phyloP scores from a whole-genome alignment of 306 rosid genomes.

The Cajanus cajan region DNA sequence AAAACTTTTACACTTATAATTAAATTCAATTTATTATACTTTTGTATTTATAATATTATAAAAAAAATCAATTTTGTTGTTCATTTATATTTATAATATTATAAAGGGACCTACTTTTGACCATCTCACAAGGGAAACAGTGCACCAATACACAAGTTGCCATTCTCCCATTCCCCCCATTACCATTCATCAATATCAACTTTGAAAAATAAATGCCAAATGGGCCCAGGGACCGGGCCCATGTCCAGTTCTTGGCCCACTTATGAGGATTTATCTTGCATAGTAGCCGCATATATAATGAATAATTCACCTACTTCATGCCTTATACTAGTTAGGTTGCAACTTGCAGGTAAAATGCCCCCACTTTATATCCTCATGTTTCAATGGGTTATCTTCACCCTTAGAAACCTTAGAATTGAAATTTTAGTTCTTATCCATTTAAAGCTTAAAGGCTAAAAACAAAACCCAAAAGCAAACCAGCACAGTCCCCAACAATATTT shows the following conservation, averaged over 20 bases:
- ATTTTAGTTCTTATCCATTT: slow-evolving; percentile 1
- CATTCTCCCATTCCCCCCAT: background rate
- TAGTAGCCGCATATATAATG: background rate
- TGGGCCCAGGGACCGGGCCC: slow-evolving; percentile 20
- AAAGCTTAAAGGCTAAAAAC: background rate
- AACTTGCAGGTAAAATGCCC: slow-evolving; percentile 15
- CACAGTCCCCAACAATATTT: background rate
- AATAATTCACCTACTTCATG: slow-evolving; percentile 7
- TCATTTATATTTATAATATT: background rate
- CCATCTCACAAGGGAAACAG: background rate
- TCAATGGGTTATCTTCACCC: background rate
- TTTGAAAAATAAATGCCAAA: background rate
- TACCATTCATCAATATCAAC: slow-evolving; percentile 16
- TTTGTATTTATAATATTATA: background rate
- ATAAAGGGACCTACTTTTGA: background rate
- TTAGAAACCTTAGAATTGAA: slow-evolving; percentile 2
- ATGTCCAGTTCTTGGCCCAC: background rate
- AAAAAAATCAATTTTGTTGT: background rate
- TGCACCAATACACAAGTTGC: background rate
- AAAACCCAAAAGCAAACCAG: background rate
- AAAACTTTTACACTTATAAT: background rate
- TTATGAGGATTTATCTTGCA: background rate
- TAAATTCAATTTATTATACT: background rate
- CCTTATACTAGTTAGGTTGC: background rate
- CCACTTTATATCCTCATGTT: slow-evolving; percentile 4